Evolutionary conservation across 371 early-diverging fungal species (phyloP).

Genomic region (Coemansia sp.): DNA sequence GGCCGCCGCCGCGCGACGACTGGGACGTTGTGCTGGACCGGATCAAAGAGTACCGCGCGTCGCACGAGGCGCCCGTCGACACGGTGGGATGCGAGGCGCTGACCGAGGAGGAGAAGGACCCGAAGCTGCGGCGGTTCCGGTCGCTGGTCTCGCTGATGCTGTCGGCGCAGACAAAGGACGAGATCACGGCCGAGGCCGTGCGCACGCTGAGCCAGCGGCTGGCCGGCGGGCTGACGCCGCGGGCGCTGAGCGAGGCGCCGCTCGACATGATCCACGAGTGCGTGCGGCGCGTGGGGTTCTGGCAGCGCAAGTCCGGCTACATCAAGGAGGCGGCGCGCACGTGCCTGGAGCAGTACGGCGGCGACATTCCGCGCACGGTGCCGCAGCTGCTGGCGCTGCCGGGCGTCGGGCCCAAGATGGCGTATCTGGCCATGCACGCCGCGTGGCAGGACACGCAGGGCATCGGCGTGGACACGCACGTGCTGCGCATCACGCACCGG

Average conservation of each 20-base stretch:
- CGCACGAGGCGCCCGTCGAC: constrained; percentile 88
- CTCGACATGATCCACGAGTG: constrained; percentile 65
- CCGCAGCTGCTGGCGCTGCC: constrained; percentile 80
- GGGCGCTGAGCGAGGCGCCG: constrained; percentile 59
- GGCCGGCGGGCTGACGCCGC: constrained; percentile 65
- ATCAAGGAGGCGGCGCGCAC: constrained; percentile 77
- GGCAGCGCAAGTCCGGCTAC: constrained; percentile 79
- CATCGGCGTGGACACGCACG: constrained; percentile 99
- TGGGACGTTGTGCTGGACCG: constrained; percentile 70
- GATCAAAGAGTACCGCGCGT: constrained; percentile 57
- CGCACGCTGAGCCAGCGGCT: constrained; percentile 62
- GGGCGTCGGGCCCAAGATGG: constrained; percentile 99
- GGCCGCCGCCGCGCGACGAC: constrained; percentile 45
- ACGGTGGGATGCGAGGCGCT: constrained; percentile 89
- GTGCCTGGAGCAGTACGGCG: constrained; percentile 67
- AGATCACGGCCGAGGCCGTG: constrained; percentile 81
- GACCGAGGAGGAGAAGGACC: constrained; percentile 59
- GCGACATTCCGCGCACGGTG: constrained; percentile 85
- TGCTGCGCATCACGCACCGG: constrained; percentile 92
- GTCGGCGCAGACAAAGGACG: constrained; percentile 96
- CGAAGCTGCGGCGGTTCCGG: constrained; percentile 77
- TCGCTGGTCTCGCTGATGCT: constrained; percentile 90
- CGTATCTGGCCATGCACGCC: constrained; percentile 77
- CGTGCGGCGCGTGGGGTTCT: constrained; percentile 90
- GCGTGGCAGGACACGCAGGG: constrained; percentile 90